phyloP scores from a whole-genome alignment of 371 early-diverging fungal species.

The Mucor piriformis region DNA sequence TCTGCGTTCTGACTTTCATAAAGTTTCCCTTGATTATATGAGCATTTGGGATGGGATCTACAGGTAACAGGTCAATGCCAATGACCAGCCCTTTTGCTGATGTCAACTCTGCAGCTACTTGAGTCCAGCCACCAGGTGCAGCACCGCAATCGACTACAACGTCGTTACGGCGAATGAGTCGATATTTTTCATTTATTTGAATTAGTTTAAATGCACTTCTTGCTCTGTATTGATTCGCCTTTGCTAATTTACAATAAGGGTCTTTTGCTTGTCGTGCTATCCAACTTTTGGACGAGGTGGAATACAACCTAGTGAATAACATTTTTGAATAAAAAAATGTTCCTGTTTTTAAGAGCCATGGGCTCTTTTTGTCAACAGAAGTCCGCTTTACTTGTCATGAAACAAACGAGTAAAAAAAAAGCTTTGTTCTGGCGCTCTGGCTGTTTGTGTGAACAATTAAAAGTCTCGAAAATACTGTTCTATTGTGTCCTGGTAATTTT shows the following conservation, averaged over 20 bases:
- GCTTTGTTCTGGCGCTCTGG: too few species aligned
- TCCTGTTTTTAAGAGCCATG: too few species aligned
- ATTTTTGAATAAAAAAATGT: neutral
- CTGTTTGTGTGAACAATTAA: too few species aligned
- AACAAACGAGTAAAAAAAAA: too few species aligned
- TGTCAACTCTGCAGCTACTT: slow-evolving; percentile 66
- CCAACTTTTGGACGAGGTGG: slow-evolving; percentile 68
- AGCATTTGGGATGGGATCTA: slow-evolving; percentile 69
- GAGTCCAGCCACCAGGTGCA: slow-evolving; percentile 94
- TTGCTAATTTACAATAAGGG: slow-evolving; percentile 69
- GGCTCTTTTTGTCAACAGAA: too few species aligned
- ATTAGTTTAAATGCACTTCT: slow-evolving; percentile 90
- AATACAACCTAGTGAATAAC: slow-evolving; percentile 21
- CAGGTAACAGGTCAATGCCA: slow-evolving; percentile 75
- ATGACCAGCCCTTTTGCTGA: slow-evolving; percentile 47
- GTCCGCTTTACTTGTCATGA: too few species aligned
- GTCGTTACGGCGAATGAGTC: slow-evolving; percentile 57
- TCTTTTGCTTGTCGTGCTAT: slow-evolving; percentile 71
- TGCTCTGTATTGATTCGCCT: slow-evolving; percentile 76
- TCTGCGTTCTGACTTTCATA: slow-evolving; percentile 34
- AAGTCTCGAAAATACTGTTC: too few species aligned
- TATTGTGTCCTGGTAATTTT: too few species aligned
- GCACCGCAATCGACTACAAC: slow-evolving; percentile 87
- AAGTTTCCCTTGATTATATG: slow-evolving; percentile 73
- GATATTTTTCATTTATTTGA: slow-evolving; percentile 76